phyloP scores from a whole-genome alignment of 495 filamentous ascomycete species.

The Penicillium macrosclerotiorum region DNA sequence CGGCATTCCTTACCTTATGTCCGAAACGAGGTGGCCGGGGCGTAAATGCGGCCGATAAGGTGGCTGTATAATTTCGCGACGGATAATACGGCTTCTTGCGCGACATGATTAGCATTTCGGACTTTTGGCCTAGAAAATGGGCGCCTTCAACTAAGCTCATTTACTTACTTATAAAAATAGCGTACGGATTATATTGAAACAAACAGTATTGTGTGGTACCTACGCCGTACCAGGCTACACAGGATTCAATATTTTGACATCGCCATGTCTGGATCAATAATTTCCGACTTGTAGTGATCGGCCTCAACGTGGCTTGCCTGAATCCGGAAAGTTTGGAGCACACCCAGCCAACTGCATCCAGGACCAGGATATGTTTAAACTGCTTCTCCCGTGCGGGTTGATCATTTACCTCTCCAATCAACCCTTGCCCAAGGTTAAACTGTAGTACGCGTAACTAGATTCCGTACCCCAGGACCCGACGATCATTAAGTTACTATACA shows the following conservation, averaged over 20 bases:
- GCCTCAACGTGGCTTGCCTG: background rate
- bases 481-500: constrained; percentile 3
- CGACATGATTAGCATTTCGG: too few species aligned
- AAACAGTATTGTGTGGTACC: too few species aligned
- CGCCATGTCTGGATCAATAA: constrained; percentile 11
- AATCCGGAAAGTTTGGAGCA: background rate
- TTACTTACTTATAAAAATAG: too few species aligned
- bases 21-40: constrained; percentile 3
- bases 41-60: constrained; percentile 3
- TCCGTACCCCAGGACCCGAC: background rate
- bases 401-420: background rate
- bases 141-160: too few species aligned
- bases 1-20: constrained; percentile 4
- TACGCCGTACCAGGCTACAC: background rate
- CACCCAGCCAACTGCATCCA: background rate
- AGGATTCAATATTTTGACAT: background rate
- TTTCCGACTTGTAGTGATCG: constrained; percentile 15
- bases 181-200: background rate
- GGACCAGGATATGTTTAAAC: background rate
- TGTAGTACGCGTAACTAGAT: too few species aligned
- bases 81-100: constrained; percentile 4
- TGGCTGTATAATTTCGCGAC: constrained; percentile 1
- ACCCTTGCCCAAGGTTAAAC: background rate
- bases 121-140: too few species aligned
- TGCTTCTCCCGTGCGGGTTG: background rate